A percentile compares a stretch with the other conserved stretches of the same genome.
Conservation (phyloP, 495 filamentous ascomycete species). For the Lasiosphaeriaceae sp. region DNA sequence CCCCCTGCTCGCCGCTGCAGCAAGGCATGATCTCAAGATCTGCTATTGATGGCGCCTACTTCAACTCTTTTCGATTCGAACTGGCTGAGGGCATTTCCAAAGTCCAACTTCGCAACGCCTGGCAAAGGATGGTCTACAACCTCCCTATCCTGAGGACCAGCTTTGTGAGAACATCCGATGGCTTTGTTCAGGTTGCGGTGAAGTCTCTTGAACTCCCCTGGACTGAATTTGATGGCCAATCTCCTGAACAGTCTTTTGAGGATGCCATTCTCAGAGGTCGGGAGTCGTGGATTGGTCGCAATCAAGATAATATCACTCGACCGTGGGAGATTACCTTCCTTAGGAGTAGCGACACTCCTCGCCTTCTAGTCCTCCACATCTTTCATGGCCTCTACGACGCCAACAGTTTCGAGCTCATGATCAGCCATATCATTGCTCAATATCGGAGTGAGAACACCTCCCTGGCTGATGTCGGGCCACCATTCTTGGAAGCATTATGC, state of each 20-base stretch:
- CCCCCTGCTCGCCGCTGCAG: conserved; percentile 75
- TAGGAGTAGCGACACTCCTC: conserved; percentile 21
- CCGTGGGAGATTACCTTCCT: conserved; percentile 42
- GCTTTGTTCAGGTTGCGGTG: conserved; percentile 65
- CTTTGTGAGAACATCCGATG: conserved; percentile 64
- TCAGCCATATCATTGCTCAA: conserved; percentile 51
- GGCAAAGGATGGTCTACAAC: conserved; percentile 41
- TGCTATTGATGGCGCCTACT: conserved; percentile 59
- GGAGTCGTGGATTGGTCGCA: conserved; percentile 40
- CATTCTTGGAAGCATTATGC: conserved; percentile 50
- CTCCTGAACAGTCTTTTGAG: conserved; percentile 26
- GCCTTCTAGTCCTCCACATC: conserved; percentile 56
- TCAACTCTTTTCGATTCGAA: conserved; percentile 62
- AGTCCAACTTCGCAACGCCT: conserved; percentile 45
- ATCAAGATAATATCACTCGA: conserved; percentile 17
- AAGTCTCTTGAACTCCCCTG: conserved; percentile 45
- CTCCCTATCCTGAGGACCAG: conserved; percentile 61
- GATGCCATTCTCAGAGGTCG: conserved; percentile 22
- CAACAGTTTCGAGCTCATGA: conserved; percentile 64
- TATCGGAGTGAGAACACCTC: conserved; percentile 26
- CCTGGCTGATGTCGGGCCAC: conserved; percentile 23
- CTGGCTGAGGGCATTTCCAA: conserved; percentile 41
- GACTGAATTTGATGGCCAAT: conserved; percentile 28
- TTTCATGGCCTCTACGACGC: conserved; percentile 92
- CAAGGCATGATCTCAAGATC: conserved; percentile 74